phyloP scores from a whole-genome alignment of 2,329 filamentous ascomycete species.

The Pseudogymnoascus destructans region DNA sequence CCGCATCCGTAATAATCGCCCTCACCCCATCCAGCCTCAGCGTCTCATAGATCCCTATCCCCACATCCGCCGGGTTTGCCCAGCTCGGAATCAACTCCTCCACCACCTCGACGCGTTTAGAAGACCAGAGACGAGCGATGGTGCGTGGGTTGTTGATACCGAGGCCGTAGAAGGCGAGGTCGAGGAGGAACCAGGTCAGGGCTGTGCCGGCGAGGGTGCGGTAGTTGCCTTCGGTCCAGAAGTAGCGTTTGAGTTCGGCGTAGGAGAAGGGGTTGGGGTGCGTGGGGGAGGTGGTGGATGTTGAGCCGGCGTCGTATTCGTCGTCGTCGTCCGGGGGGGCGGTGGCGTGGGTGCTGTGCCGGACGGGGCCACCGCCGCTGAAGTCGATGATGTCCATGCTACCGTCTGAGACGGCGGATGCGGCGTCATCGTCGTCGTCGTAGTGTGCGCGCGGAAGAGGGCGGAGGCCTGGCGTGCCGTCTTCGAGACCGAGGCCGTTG shows the following conservation, averaged over 20 bases:
- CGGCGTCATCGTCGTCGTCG: background rate
- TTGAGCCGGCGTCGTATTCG: background rate
- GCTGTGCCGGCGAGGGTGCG: slow-evolving; percentile 65
- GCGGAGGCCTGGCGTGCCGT: background rate
- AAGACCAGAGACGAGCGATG: slow-evolving; percentile 59
- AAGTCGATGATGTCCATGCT: background rate
- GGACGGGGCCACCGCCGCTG: background rate
- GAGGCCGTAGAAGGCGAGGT: slow-evolving; percentile 50
- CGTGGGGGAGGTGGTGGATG: slow-evolving; percentile 47
- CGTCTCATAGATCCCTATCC: slow-evolving; percentile 12
- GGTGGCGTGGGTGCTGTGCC: background rate
- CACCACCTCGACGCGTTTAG: slow-evolving; percentile 40
- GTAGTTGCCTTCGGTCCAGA: slow-evolving; percentile 57
- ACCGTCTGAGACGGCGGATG: background rate
- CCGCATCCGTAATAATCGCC: slow-evolving; percentile 18
- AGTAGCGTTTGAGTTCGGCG: slow-evolving; percentile 43
- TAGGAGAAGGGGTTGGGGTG: slow-evolving; percentile 50
- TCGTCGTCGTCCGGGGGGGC: background rate
- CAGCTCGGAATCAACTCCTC: slow-evolving; percentile 7
- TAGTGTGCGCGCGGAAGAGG: background rate
- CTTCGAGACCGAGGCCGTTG: background rate
- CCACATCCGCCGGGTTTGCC: slow-evolving; percentile 11
- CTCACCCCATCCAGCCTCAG: slow-evolving; percentile 9
- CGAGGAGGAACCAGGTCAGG: slow-evolving; percentile 69
- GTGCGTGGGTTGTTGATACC: slow-evolving; percentile 63